A percentile compares a stretch with the other conserved stretches of the same genome.
These are phyloP conservation scores for Sapria himalayana DNA, from an alignment of 345 rosid species.

Conservation along the genomic window DNA sequence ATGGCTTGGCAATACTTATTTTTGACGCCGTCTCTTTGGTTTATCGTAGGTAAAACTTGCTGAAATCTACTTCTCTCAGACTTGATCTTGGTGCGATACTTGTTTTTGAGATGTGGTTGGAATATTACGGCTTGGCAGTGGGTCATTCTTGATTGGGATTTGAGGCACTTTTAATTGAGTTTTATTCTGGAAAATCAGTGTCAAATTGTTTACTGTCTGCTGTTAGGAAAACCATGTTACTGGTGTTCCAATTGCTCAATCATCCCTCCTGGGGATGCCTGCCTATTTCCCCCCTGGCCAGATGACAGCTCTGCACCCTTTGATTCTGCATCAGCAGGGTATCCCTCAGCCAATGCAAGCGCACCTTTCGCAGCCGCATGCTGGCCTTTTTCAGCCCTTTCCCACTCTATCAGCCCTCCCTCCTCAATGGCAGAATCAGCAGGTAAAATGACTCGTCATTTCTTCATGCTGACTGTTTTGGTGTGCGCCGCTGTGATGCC, in stretches of 20 bases:
- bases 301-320: conserved; percentile 55
- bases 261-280: conserved; percentile 45
- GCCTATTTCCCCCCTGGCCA: conserved; percentile 60
- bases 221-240: conserved; percentile 33
- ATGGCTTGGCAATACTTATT: no score
- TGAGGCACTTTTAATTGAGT: no score
- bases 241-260: conserved; percentile 27
- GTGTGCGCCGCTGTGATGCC: no score
- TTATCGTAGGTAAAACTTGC: no score
- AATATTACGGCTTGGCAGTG: no score
- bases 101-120: no score
- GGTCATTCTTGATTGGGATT: no score
- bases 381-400: conserved; percentile 31
- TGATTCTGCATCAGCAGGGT: conserved; percentile 57
- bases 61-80: no score
- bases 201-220: conserved; percentile 1
- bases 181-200: no score
- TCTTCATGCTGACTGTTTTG: conserved; percentile 27
- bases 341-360: conserved; percentile 42
- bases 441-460: no score
- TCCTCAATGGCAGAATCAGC: conserved; percentile 64
- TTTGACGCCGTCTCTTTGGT: no score
- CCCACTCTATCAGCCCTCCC: conserved; percentile 21
- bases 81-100: no score
- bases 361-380: conserved; percentile 37